A percentile compares a stretch with the other conserved stretches of the same genome.
Evolutionary conservation across 75 land plant genomes (phyloP).

Genomic region (Cunninghamia lanceolata): DNA sequence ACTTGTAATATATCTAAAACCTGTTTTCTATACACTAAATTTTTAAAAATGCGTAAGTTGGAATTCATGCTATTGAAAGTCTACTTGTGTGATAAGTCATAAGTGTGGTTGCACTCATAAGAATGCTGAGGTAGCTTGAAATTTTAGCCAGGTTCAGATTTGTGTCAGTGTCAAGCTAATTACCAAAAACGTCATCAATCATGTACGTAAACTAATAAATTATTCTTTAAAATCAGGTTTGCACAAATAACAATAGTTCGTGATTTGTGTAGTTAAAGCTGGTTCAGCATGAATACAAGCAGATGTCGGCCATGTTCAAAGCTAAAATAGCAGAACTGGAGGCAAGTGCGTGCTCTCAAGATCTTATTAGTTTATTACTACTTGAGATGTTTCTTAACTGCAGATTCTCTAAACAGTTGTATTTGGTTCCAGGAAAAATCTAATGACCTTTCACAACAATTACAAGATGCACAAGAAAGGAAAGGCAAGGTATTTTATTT

Average conservation of each 20-base stretch:
- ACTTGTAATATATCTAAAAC: not conserved
- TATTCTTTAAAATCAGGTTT: not conserved
- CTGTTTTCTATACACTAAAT: not conserved
- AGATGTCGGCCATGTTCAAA: conserved; percentile 6
- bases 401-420: not conserved
- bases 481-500: not conserved
- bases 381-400: not conserved
- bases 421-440: not conserved
- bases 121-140: not conserved
- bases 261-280: not conserved
- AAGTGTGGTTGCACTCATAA: not conserved
- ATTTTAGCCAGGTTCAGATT: not conserved
- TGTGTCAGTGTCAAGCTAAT: not conserved
- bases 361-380: not conserved
- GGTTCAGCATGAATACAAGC: conserved; percentile 8
- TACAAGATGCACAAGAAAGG: not conserved
- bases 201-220: not conserved
- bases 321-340: not conserved
- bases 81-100: not conserved
- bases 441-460: not conserved
- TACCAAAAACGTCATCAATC: not conserved
- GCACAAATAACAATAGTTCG: not conserved
- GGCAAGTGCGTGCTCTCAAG: not conserved
- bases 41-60: not conserved
- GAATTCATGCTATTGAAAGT: not conserved